A percentile compares a stretch with the other conserved stretches of the same genome.
Evolutionary conservation across 306 rosid species (phyloP).

Genomic region (Acacia crassicarpa): DNA sequence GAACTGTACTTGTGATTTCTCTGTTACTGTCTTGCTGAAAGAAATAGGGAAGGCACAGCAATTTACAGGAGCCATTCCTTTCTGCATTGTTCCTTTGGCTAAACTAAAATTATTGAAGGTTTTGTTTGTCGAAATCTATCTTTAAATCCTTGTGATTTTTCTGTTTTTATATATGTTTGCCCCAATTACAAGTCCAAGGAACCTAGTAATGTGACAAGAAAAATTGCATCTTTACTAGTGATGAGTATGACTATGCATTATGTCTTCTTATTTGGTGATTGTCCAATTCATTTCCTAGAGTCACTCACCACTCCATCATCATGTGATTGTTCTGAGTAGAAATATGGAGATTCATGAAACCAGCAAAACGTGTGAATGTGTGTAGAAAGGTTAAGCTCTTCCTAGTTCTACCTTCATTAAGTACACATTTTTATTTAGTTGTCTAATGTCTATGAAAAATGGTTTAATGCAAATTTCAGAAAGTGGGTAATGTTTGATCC

Average conservation of each 20-base stretch:
- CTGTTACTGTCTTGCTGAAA: not conserved
- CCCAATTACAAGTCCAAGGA: not conserved
- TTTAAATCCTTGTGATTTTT: not conserved
- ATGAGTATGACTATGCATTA: not conserved
- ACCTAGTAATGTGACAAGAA: not conserved
- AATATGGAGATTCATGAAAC: conserved; percentile 10
- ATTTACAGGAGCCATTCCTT: not conserved
- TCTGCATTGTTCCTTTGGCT: not conserved
- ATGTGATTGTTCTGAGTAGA: conserved; percentile 4
- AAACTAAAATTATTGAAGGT: not conserved
- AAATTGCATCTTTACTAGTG: not conserved
- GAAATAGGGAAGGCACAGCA: not conserved
- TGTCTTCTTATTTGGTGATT: not conserved
- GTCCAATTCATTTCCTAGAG: conserved; percentile 4
- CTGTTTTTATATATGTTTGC: not conserved
- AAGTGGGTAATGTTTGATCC: not conserved
- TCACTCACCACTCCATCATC: not conserved
- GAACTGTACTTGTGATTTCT: not conserved
- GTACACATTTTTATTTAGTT: not conserved
- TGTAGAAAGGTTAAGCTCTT: not conserved
- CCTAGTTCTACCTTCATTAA: not conserved
- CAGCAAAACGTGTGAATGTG: not conserved
- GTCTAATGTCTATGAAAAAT: not conserved
- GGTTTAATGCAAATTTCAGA: not conserved
- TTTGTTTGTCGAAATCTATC: conserved; percentile 3